Conservation (phyloP, 352 stramenopile species). For the Chrysophaeum taylorii region DNA sequence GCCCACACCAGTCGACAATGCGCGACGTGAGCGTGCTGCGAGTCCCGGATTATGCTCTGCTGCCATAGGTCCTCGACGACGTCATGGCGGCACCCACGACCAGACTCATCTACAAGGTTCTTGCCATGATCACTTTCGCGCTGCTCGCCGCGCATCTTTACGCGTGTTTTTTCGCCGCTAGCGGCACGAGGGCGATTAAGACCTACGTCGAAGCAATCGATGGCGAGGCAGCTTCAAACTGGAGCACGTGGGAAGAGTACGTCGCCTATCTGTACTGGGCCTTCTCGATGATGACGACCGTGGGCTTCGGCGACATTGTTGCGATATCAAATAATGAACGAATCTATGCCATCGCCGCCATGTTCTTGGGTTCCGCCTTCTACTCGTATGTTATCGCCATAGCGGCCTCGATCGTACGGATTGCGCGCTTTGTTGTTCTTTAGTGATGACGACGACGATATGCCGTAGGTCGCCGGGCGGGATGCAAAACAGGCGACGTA, state of each 20-base stretch:
- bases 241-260: conserved; percentile 32
- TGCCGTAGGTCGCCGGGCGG: too few relatives aligned
- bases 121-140: background rate
- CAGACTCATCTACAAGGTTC: background rate
- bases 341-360: conserved; percentile 9
- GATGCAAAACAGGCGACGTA: background rate
- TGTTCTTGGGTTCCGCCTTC: conserved; percentile 12
- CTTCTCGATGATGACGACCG: conserved; percentile 71
- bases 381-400: conserved; percentile 17
- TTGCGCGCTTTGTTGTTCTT: background rate
- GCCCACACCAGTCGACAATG: background rate
- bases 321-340: background rate
- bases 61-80: background rate
- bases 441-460: background rate
- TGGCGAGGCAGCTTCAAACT: background rate
- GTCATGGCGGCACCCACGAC: background rate
- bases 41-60: background rate
- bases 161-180: background rate
- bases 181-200: background rate
- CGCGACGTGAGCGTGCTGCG: background rate
- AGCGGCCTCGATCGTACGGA: conserved; percentile 10
- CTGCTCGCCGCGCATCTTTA: background rate
- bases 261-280: conserved; percentile 65
- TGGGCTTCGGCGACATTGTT: conserved; percentile 44
- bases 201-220: background rate